Evolutionary conservation across 306 rosid genomes (phyloP).

Genomic region (Prunus mongolica): DNA sequence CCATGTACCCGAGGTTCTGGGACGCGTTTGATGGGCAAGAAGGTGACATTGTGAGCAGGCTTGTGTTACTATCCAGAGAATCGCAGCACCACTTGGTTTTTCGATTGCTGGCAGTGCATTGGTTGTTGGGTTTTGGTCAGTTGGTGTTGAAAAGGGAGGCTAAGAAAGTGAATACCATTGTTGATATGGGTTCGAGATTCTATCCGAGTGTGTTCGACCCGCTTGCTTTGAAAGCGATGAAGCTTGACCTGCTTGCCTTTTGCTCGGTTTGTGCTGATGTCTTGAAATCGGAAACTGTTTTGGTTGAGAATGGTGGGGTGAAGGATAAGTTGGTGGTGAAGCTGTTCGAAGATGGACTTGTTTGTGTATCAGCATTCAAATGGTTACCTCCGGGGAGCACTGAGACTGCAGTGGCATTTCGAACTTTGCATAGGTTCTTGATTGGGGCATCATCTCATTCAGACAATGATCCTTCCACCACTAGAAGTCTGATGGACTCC

Average conservation of each 20-base stretch:
- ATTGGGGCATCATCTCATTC: constrained; percentile 74
- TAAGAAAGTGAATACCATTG: constrained; percentile 31
- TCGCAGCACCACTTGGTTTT: constrained; percentile 69
- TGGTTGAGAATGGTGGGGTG: constrained; percentile 17
- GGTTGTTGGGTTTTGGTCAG: constrained; percentile 80
- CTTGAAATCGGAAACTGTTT: constrained; percentile 35
- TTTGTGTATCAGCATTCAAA: constrained; percentile 83
- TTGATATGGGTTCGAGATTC: constrained; percentile 42
- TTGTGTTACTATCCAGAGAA: constrained; percentile 66
- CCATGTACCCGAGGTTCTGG: constrained; percentile 57
- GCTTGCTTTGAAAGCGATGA: constrained; percentile 81
- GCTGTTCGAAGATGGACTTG: constrained; percentile 69
- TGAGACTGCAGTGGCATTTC: constrained; percentile 75
- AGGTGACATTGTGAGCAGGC: constrained; percentile 53
- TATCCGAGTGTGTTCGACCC: constrained; percentile 83
- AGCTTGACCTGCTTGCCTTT: constrained; percentile 84
- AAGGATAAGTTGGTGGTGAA: constrained; percentile 44
- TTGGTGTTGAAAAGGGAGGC: constrained; percentile 38
- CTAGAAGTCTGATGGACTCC: constrained; percentile 59
- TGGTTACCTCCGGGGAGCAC: constrained; percentile 83
- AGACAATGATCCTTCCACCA: constrained; percentile 55
- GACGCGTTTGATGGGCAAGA: constrained; percentile 88
- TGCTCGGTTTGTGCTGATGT: constrained; percentile 33
- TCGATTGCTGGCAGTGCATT: constrained; percentile 78
- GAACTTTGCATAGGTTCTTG: constrained; percentile 68